A percentile compares a stretch with the other conserved stretches of the same genome.
Conservation (phyloP, 495 filamentous ascomycete species). For the Aspergillus panamensis region DNA sequence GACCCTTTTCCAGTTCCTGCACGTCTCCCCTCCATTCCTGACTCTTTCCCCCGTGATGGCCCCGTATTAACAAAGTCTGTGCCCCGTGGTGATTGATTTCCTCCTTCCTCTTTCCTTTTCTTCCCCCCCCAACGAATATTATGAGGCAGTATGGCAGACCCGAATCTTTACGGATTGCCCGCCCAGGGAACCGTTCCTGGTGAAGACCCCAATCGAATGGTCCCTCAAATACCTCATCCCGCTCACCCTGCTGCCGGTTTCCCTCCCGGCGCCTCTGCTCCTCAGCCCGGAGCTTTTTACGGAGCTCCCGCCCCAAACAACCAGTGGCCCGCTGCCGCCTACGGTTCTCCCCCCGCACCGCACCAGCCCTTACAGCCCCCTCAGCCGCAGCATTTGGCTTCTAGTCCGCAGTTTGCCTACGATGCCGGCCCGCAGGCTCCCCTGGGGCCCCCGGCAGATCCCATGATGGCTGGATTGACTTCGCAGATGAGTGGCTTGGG, state of each 20-base stretch:
- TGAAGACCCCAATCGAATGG: constrained; percentile 56
- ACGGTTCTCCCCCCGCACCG: constrained; percentile 36
- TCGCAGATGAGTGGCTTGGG: constrained; percentile 85
- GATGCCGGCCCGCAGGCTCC: constrained; percentile 33
- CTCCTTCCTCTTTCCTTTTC: constrained; percentile 8
- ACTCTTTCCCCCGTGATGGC: constrained; percentile 14
- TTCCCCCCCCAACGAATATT: constrained; percentile 7
- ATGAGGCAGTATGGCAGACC: constrained; percentile 62
- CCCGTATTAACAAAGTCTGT: constrained; percentile 11
- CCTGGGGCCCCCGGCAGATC: constrained; percentile 32
- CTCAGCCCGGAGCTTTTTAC: constrained; percentile 54
- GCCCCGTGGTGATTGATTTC: constrained; percentile 5
- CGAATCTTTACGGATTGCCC: constrained; percentile 71
- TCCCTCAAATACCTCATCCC: constrained; percentile 55
- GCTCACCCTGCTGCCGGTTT: constrained; percentile 33
- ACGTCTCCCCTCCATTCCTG: constrained; percentile 7
- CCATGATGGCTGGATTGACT: constrained; percentile 58
- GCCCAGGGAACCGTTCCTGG: constrained; percentile 51
- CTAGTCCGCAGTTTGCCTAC: constrained; percentile 32
- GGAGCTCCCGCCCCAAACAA: constrained; percentile 31
- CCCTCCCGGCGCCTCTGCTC: constrained; percentile 54
- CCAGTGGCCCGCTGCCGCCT: constrained; percentile 39
- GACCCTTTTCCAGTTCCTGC: constrained; percentile 4
- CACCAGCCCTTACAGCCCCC: constrained; percentile 22
- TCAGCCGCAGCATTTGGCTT: constrained; percentile 19